These are phyloP conservation scores for Sarocladium strictum DNA, from an alignment of 2,329 filamentous ascomycete genomes.

Conservation along the genomic window DNA sequence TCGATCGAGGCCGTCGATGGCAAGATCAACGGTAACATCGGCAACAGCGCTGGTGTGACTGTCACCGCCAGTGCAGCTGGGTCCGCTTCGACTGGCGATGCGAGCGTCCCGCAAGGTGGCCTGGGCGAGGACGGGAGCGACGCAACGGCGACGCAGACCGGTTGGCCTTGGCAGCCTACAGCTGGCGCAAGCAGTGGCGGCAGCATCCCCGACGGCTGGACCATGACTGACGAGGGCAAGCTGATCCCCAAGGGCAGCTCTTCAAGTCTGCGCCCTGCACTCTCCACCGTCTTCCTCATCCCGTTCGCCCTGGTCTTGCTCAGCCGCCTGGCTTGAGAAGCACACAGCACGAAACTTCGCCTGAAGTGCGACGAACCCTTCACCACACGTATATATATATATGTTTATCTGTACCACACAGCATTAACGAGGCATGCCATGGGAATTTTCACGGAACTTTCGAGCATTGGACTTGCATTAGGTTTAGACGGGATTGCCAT, in stretches of 20 bases:
- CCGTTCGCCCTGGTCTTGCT: conserved; percentile 19
- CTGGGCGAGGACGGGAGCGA: conserved; percentile 49
- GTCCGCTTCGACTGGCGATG: conserved; percentile 54
- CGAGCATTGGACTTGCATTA: no score
- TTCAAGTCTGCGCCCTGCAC: conserved; percentile 2
- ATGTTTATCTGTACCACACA: no score
- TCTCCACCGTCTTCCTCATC: not conserved
- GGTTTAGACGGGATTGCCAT: no score
- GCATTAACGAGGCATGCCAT: no score
- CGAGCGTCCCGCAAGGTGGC: conserved; percentile 65
- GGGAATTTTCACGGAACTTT: no score
- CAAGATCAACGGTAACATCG: conserved; percentile 62
- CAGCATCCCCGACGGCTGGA: conserved; percentile 71
- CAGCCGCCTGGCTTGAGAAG: conserved; percentile 16
- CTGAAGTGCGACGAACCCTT: not conserved
- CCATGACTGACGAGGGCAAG: conserved; percentile 72
- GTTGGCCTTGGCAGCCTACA: conserved; percentile 63
- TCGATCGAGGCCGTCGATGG: conserved; percentile 82
- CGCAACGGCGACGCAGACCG: conserved; percentile 49
- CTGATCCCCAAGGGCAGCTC: conserved; percentile 50
- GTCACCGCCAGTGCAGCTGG: conserved; percentile 54
- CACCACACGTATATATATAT: no score
- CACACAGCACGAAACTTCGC: not conserved
- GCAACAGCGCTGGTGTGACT: conserved; percentile 43
- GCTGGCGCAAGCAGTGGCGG: conserved; percentile 26